These are phyloP conservation scores for Populus deltoides DNA, from an alignment of 345 rosid genomes.

Conservation along the genomic window DNA sequence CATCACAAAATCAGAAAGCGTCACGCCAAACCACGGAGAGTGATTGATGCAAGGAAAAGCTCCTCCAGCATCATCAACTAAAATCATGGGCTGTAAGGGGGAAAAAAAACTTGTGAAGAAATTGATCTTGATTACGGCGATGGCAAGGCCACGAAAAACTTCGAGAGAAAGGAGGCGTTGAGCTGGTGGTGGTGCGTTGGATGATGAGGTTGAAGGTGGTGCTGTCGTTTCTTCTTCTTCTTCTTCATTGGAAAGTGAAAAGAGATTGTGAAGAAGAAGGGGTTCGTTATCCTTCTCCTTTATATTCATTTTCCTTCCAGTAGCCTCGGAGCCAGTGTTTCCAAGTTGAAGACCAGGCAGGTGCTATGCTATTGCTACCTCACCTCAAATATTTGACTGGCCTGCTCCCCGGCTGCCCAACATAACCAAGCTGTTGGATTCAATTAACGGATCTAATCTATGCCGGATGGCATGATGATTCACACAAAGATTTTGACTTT, in stretches of 20 bases:
- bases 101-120: not conserved
- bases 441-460: too few relatives aligned
- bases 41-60: slow-evolving; percentile 60
- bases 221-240: slow-evolving; percentile 12
- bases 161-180: slow-evolving; percentile 54
- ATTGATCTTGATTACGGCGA: slow-evolving; percentile 34
- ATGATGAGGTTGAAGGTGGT: slow-evolving; percentile 12
- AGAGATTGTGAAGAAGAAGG: slow-evolving; percentile 20
- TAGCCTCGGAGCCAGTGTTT: not conserved
- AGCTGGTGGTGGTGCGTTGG: slow-evolving; percentile 20
- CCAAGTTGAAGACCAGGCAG: not conserved
- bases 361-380: too few relatives aligned
- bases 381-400: too few relatives aligned
- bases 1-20: slow-evolving; percentile 61
- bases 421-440: too few relatives aligned
- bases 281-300: slow-evolving; percentile 24
- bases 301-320: not conserved
- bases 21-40: slow-evolving; percentile 61
- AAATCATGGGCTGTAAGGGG: slow-evolving; percentile 49
- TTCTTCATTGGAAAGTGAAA: not conserved
- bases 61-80: slow-evolving; percentile 64
- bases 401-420: too few relatives aligned
- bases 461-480: too few relatives aligned
- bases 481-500: too few relatives aligned
- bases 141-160: slow-evolving; percentile 60